phyloP scores from a whole-genome alignment of 139 green algal genomes.

The Chlamydomonas schloesseri region DNA sequence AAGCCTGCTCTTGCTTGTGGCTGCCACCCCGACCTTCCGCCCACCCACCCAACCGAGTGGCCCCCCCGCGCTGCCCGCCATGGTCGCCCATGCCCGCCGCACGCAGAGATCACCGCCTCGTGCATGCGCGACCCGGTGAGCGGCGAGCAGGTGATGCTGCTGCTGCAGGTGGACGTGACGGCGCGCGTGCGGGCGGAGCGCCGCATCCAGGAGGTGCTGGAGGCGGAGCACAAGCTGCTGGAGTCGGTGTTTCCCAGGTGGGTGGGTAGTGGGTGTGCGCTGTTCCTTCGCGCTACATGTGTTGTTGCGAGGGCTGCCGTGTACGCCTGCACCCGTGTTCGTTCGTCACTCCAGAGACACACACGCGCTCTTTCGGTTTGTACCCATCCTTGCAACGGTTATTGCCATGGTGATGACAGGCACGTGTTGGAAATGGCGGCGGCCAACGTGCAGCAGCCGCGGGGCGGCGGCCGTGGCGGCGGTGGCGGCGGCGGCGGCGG shows the following conservation, averaged over 20 bases:
- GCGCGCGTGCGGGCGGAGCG: conserved; percentile 27
- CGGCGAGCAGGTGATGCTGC: conserved; percentile 10
- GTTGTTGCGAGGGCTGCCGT: no score
- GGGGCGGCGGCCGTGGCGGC: background rate
- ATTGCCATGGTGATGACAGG: no score
- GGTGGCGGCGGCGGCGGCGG: background rate
- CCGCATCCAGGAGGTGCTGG: conserved; percentile 36
- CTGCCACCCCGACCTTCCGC: no score
- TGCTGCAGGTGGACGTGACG: conserved; percentile 40
- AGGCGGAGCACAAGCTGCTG: conserved; percentile 47
- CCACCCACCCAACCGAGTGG: no score
- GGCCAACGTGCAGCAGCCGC: background rate
- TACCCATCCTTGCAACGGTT: no score
- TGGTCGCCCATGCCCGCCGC: background rate
- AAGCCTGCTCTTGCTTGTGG: no score
- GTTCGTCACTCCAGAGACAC: no score
- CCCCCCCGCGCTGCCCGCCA: no score
- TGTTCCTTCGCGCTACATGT: no score
- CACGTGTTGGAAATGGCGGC: conserved; percentile 34
- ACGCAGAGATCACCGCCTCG: conserved; percentile 5
- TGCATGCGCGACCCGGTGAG: conserved; percentile 5
- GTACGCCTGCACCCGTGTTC: no score
- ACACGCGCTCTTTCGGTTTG: no score
- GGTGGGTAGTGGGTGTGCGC: background rate
- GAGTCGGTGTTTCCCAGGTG: conserved; percentile 42